Evolutionary conservation across 2,329 filamentous ascomycete species (phyloP), one percentile per base, ranked within the genome.

Genomic region (Penicillium sp.): DNA sequence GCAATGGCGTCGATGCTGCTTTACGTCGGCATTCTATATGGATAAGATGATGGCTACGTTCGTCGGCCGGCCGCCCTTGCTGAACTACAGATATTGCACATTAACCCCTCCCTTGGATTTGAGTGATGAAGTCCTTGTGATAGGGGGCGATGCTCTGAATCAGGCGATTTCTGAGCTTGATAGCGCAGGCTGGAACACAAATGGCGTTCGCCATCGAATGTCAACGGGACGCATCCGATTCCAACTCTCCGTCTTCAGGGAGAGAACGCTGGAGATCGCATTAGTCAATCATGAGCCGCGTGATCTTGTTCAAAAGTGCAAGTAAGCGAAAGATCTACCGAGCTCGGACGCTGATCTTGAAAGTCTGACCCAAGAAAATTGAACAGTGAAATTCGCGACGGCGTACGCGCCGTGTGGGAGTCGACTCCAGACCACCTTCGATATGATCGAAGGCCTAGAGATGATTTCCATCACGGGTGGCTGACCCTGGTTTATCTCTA

Each of bases 1-100:
- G 0, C 71, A 80, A 47, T 71, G 81, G 54, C 70, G 79, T 24
- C 71, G 72, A 55, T 68, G 69, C 2, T 75, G 74, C 6, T 81
- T 82, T 58, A 76, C 75, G 5, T 71, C 75, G 1, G 73, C 74
- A 6, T 83, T 81, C 55, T 77, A 77, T 6, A 76, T 75, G 4
- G 81, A 83, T 56, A 83, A 82, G 56, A 78, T 75, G 41, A 67
- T 82, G 7, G 76, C 80, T 1, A 78, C 81, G 1, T 83, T 83
- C 54, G 74, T 82, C n/a, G 81, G 81, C 4, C 74, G 81, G 2
- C 81, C 81, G 4, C 79, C 80, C 3, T 72, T 80, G 2, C 77
- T 83, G 40, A 74, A 73, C n/a, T 70, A 75, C 39, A 73, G 74
- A 40, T 81, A 76, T 57, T 81, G 79, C 62, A 69, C 69, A 3